Evolutionary conservation across 2,329 filamentous ascomycete genomes (phyloP), one percentile per base, ranked within the genome.

Genomic region (Paecilomyces variotii): DNA sequence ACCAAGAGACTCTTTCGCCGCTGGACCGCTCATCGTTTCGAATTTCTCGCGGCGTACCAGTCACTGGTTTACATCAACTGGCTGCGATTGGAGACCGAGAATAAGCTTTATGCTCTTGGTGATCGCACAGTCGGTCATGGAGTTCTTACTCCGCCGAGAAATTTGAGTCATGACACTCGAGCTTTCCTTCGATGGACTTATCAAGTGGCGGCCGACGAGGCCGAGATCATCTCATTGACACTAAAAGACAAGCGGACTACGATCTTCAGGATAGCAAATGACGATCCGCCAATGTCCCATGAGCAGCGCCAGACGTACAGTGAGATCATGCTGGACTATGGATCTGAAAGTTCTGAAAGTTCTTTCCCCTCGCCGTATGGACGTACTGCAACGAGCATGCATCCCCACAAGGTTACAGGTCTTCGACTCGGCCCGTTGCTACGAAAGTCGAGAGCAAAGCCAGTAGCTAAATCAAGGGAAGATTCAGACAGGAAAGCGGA

Each of bases 31-130:
- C 32, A 28, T 24, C 62, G 61, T 34, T 56, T 45, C 4, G 55
- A 54, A 1, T 55, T 67, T 32, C 9, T 52, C 19, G 2, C 2
- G 7, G 39, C 62, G 25, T 11, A 59, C 11, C 7, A 11, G 12
- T 25, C 14, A 7, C 63, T 65, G 28, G 59, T 32, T 25, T 35
- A 61, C 26, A 49, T 66, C 56, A 67, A 68, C 35, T 71, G 65
- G 68, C 9, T 63, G 51, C 64, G 68, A 45, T 61, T 71, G 14
- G 34, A 57, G 19, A 55, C 61, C 4, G 66, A 71, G 49, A 58
- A 63, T 11, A 64, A 57, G 49, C 59, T 69, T 24, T 50, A 55
- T 53, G 52, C 54, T 10, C 56, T 67, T 9, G 62, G 61, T 3
- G 54, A 52, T 49, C 59, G 59, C 14, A 63, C 60, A 53, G 52